phyloP scores from a whole-genome alignment of 495 filamentous ascomycete genomes.

The Terfezia boudieri region DNA sequence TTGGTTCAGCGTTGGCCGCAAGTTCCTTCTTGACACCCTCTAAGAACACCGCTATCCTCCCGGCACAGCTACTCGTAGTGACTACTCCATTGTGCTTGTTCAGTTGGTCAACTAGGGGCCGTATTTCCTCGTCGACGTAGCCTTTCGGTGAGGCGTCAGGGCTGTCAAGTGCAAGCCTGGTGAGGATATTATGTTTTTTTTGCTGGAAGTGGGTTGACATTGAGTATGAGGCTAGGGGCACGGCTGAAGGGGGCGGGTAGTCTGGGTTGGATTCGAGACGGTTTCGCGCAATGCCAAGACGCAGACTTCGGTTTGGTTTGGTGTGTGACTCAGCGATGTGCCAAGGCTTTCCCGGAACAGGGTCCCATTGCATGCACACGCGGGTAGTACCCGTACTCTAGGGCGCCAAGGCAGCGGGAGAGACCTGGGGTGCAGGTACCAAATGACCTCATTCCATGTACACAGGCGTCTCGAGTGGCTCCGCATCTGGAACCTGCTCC shows the following conservation, averaged over 20 bases:
- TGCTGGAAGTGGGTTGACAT: not conserved
- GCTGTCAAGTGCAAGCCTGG: conserved; percentile 4
- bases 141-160: conserved; percentile 51
- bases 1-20: not conserved
- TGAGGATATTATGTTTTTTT: not conserved
- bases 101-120: conserved; percentile 49
- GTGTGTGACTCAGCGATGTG: too few species aligned
- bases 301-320: too few species aligned
- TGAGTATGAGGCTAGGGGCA: not conserved
- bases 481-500: not conserved
- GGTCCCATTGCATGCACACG: too few species aligned
- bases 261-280: too few species aligned
- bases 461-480: not conserved
- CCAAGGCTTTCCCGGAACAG: too few species aligned
- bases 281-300: too few species aligned
- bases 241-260: not conserved
- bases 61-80: conserved; percentile 81
- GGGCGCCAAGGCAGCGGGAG: not conserved
- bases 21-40: conserved; percentile 39
- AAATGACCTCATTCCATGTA: not conserved
- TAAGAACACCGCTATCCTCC: conserved; percentile 61
- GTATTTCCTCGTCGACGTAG: conserved; percentile 52
- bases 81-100: conserved; percentile 48
- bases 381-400: too few species aligned
- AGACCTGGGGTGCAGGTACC: not conserved